Percentiles rank a stretch among this genome's conserved stretches.
These are phyloP conservation scores for Aspergillus coremiiformis DNA, from an alignment of 495 filamentous ascomycete genomes.

Conservation along the genomic window DNA sequence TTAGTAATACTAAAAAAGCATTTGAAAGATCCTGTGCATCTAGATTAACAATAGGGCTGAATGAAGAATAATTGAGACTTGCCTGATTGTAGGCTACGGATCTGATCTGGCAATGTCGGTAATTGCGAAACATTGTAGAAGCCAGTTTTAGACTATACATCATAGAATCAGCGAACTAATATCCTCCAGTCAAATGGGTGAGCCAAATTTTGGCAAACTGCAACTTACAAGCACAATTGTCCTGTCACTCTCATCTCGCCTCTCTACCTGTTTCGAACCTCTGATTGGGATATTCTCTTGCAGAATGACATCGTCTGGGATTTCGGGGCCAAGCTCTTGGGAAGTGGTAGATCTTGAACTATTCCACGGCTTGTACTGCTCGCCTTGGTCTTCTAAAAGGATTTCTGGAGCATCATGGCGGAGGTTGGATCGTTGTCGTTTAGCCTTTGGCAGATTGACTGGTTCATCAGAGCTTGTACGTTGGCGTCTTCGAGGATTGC, in stretches of 20 bases:
- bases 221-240: constrained; percentile 55
- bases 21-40: constrained; percentile 23
- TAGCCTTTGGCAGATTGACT: constrained; percentile 58
- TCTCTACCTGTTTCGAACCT: constrained; percentile 49
- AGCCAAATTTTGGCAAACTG: neutral
- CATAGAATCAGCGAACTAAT: constrained; percentile 16
- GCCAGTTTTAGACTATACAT: constrained; percentile 68
- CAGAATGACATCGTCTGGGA: constrained; percentile 12
- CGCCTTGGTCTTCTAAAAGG: constrained; percentile 10
- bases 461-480: constrained; percentile 59
- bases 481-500: constrained; percentile 59
- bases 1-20: constrained; percentile 58
- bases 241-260: constrained; percentile 43
- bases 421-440: constrained; percentile 60
- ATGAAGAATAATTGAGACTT: constrained; percentile 16
- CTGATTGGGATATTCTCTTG: constrained; percentile 53
- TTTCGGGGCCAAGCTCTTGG: constrained; percentile 6
- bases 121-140: constrained; percentile 82
- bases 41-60: constrained; percentile 13
- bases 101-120: constrained; percentile 66
- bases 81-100: constrained; percentile 57
- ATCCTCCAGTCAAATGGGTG: neutral
- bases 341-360: constrained; percentile 1
- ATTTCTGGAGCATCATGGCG: constrained; percentile 45
- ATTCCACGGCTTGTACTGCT: constrained; percentile 20